Base-by-base conservation (phyloP, 2,329 filamentous ascomycete genomes). In the Colletotrichum eleusines region DNA sequence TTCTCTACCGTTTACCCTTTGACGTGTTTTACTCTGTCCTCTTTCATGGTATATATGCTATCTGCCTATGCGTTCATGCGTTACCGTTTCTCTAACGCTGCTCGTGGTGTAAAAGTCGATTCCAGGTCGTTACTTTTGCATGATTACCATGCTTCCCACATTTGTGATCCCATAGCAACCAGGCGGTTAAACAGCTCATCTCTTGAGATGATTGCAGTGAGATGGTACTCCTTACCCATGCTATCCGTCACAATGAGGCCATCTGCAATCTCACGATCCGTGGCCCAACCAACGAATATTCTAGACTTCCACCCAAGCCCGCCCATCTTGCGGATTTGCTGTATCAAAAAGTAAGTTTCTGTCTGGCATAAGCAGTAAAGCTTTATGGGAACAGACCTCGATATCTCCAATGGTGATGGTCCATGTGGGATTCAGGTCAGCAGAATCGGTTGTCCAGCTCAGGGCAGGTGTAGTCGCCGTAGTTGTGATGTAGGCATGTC, bases 301-400 rank as follows among this genome's bases (percentile, higher is more conserved):
- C 94, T 95, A 1, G 90, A 90, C 81, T 96, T 97, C 93, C 93
- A 97, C 0, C 93, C 93, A 44, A 95, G 84, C 0, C 94, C 94
- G 5, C 94, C 93, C 1, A 95, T 83, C 81, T 97, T 97, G 78
- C 90, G 92, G 63, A 97, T 77, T 78, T 95, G 92, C 1, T 72
- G 7, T 9, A 16, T 2, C 14, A 1, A 4, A 1, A 4, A 12
- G 4, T 60, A 8, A 66, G 40, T 53, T 23, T 5, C 23, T 0
- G 14, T 4, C n/a, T n/a, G n/a, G 7, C 0, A 38, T 5, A 11
- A n/a, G n/a, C 18, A 35, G n/a, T 0, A 5, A 3, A 2, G 3
- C 1, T 2, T 2, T 6, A 1, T 1, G 3, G 14, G 12, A 31
- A 48, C 72, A 35, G 33, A 74, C 73, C 61, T 79, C 82, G 55